Base-by-base conservation (phyloP, 805 yeast genomes). In the Scheffersomyces ergatensis region DNA sequence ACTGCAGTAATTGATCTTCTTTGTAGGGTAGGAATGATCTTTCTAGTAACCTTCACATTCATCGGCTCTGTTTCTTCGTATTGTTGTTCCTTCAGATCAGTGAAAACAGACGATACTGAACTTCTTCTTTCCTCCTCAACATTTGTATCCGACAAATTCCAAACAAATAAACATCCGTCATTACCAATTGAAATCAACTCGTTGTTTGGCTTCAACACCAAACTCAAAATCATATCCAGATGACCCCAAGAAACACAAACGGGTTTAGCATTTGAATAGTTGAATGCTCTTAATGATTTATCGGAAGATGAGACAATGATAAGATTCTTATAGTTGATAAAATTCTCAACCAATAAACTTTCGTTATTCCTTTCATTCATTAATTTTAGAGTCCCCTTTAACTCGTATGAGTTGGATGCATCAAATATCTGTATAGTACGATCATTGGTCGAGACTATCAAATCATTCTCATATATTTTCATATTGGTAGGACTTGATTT, bases 241-340 rank as follows among this genome's bases (percentile, higher is more conserved):
- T 65, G 72, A 1, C 71, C 90, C 84, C 85, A 83, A 35, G 68
- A 74, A 0, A 73, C 65, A 6, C 77, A 67, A 8, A 79, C 33
- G 8, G 69, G 69, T 37, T 62, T 74, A 1, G 82, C 84, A 6
- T 63, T 65, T 1, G 50, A 41, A 45, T 69, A 74, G 21, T 67
- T 66, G 51, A 74, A 80, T 2, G 69, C 49, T 18, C 85, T 59
- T 2, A 84, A 57, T 20, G 85, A 74, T 53, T 80, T 81, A 54
- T 83, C 89, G 0, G 77, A 56, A 2, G 78, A 69, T 1, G 81
- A 61, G 3, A 71, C 70, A 8, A 69, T 60, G 2, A 78, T 51
- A 13, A 58, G 44, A 6, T 58, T 51, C 2, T 62, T 45, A 8
- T 55, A 42, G 2, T 72, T 47, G 8, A 62, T 58, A 19, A 77